These are phyloP conservation scores for Solanum neorickii DNA, from an alignment of 257 asterid species.

Conservation along the genomic window DNA sequence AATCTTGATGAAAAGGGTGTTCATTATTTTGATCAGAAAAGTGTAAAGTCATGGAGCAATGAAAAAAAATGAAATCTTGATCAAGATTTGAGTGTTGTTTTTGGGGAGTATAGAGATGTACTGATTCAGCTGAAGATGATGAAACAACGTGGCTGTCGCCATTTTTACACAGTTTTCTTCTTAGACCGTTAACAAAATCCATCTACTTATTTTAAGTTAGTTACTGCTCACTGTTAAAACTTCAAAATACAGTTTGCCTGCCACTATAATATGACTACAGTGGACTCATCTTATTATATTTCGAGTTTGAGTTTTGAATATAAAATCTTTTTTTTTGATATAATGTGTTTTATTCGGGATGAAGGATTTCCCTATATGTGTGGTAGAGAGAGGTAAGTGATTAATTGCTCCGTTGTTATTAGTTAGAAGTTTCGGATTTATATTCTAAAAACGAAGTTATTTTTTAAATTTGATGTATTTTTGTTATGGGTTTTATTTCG, in stretches of 20 bases:
- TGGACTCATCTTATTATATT: too few species aligned
- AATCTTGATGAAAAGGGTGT: not conserved
- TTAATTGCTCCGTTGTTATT: too few species aligned
- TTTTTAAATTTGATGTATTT: not conserved
- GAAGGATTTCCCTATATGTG: not conserved
- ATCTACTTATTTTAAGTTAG: not conserved
- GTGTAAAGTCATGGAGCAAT: conserved; percentile 10
- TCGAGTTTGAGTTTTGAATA: too few species aligned
- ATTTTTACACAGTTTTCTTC: conserved; percentile 19
- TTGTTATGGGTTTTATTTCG: not conserved
- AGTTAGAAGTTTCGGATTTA: too few species aligned
- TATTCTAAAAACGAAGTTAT: not conserved
- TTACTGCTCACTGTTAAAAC: not conserved
- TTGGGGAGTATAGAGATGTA: not conserved
- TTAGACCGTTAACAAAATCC: not conserved
- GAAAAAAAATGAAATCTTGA: not conserved
- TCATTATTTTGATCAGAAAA: conserved; percentile 2
- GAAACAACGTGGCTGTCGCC: conserved; percentile 30
- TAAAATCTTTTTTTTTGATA: too few species aligned
- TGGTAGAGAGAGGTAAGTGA: not conserved
- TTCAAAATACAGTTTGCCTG: not conserved
- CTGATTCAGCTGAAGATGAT: conserved; percentile 3
- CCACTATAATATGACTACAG: not conserved
- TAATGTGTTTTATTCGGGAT: not conserved
- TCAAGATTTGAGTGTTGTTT: not conserved